Conservation (phyloP, 345 rosid species). For the Gossypium longicalyx region DNA sequence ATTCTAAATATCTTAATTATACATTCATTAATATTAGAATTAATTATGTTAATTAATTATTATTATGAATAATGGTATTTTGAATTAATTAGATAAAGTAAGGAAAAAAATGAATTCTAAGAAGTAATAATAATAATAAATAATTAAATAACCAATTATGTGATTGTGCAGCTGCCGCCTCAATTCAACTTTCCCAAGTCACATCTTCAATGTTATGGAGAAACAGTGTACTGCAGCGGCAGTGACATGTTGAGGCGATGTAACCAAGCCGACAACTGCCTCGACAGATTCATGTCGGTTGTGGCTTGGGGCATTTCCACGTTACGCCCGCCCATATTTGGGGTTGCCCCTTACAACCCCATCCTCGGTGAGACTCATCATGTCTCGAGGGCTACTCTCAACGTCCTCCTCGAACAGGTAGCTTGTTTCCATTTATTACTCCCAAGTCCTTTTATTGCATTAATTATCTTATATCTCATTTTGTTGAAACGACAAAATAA, state of each 20-base stretch:
- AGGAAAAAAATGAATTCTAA: no score
- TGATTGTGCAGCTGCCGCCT: conserved; percentile 57
- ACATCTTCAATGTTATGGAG: conserved; percentile 67
- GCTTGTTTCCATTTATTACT: background rate
- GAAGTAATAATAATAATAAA: no score
- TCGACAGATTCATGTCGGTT: conserved; percentile 50
- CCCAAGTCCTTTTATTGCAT: background rate
- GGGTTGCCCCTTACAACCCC: conserved; percentile 82
- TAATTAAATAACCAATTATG: background rate
- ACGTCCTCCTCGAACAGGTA: conserved; percentile 76
- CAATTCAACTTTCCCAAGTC: conserved; percentile 76
- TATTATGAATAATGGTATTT: background rate
- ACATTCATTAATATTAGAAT: no score
- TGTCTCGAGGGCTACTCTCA: conserved; percentile 53
- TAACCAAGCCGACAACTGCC: conserved; percentile 31
- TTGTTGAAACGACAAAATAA: no score
- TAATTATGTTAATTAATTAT: no score
- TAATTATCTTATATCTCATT: no score
- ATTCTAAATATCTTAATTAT: no score
- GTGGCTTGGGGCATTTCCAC: conserved; percentile 72
- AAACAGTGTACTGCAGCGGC: conserved; percentile 45
- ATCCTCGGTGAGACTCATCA: conserved; percentile 93
- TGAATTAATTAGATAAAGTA: background rate
- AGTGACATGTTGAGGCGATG: conserved; percentile 47
- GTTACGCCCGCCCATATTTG: conserved; percentile 50